A percentile compares a stretch with the other conserved stretches of the same genome.
phyloP scores from a whole-genome alignment of 169 alveolate genomes.

The Plasmodium vivax region DNA sequence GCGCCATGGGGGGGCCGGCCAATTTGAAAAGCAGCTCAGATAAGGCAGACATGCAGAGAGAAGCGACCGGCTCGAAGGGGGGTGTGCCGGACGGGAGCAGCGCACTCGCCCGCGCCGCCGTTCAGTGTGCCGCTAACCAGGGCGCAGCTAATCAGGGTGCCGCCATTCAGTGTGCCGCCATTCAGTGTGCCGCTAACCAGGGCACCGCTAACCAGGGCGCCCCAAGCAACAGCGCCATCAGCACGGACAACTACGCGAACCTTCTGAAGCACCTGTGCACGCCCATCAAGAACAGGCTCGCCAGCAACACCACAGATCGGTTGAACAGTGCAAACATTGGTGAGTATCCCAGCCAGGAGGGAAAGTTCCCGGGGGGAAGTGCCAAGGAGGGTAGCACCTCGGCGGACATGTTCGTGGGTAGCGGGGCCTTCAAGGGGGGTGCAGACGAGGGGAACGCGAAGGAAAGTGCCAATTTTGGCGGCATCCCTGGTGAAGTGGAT shows the following conservation, averaged over 20 bases:
- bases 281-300: slow-evolving; percentile 24
- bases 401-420: not conserved
- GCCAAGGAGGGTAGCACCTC: not conserved
- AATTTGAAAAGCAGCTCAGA: not conserved
- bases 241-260: slow-evolving; percentile 60
- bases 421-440: not conserved
- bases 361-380: not conserved
- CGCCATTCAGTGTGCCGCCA: too few relatives aligned
- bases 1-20: not conserved
- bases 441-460: not conserved
- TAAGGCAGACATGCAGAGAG: not conserved
- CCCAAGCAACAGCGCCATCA: slow-evolving; percentile 5
- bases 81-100: not conserved
- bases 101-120: not conserved
- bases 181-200: not conserved
- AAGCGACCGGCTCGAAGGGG: not conserved
- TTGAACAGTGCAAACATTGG: not conserved
- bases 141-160: too few relatives aligned
- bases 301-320: not conserved
- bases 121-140: too few relatives aligned
- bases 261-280: slow-evolving; percentile 63
- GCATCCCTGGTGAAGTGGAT: not conserved
- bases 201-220: not conserved
- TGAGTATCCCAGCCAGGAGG: not conserved
- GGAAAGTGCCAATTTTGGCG: not conserved